phyloP scores from a whole-genome alignment of 495 filamentous ascomycete genomes.

The Staphylotrichum longicolle region DNA sequence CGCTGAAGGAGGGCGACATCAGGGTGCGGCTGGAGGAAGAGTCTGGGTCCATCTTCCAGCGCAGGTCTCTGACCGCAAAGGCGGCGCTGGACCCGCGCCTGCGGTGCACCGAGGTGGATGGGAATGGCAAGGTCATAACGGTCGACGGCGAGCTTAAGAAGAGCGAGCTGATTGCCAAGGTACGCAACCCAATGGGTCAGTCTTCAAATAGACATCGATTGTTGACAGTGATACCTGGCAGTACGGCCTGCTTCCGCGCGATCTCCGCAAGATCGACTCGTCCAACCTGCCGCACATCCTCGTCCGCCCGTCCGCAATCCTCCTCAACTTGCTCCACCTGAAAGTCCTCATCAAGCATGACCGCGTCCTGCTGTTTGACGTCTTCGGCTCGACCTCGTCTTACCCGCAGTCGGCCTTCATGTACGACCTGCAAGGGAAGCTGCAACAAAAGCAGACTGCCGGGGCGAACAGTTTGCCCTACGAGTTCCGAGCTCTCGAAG shows the following conservation, averaged over 20 bases:
- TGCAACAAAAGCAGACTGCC: constrained; percentile 53
- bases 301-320: constrained; percentile 87
- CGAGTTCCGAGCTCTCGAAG: constrained; percentile 75
- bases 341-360: constrained; percentile 92
- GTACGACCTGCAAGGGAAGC: constrained; percentile 74
- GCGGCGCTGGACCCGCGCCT: constrained; percentile 76
- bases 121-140: constrained; percentile 88
- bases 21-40: constrained; percentile 49
- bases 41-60: constrained; percentile 55
- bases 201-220: not conserved
- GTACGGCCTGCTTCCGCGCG: constrained; percentile 94
- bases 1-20: constrained; percentile 52
- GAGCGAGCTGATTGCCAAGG: constrained; percentile 92
- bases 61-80: constrained; percentile 64
- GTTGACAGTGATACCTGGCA: constrained; percentile 34
- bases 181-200: constrained; percentile 40
- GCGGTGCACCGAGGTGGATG: constrained; percentile 92
- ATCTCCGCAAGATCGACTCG: constrained; percentile 97
- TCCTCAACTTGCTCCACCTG: constrained; percentile 91
- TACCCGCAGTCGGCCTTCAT: constrained; percentile 96
- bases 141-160: constrained; percentile 97
- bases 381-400: constrained; percentile 90
- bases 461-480: constrained; percentile 59
- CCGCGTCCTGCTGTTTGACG: constrained; percentile 90
- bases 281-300: constrained; percentile 96